Base-by-base conservation (phyloP, 192 early-diverging fungal species). In the Paraglomus occultum region DNA sequence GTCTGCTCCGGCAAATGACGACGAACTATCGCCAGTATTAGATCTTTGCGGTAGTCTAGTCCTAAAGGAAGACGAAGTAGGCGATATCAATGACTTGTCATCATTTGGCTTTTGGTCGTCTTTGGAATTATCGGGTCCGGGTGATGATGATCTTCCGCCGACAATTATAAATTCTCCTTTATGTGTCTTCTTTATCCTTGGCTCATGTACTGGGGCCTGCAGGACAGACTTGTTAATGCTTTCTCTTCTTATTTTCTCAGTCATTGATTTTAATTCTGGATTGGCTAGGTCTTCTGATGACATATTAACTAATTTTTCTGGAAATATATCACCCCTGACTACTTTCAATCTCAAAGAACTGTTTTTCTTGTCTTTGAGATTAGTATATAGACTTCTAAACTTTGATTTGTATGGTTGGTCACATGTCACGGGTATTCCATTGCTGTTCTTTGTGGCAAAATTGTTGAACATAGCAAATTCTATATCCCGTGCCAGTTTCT, bases 241-340 rank as follows among this genome's bases (percentile, higher is more conserved):
- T 60, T 81, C 73, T 72, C 83, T 73, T 45, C 88, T 77, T 20
- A 86, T 72, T 39, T 80, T 77, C 44, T 84, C 89, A 3, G 77
- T 76, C 62, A 84, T 83, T 4, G 78, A 80, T 67, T 86, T 80
- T 9, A 91, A 73, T 59, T 85, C 86, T 1, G 90, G 90, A 66
- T 91, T 93, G 0, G 95, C 95, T 87, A 99, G 90, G 52, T 98
- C 96, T 59, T 90, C 90, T 12, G 85, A 87, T 8, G 87, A 83
- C 88, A 97, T 93, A 6, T 81, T 80, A 31, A 91, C 89, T 59
- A 97, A 85, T 6, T 81, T 77, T 52, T 84, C 79, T 4, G 84
- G 80, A 2, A 81, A 61, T 15, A 96, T 67, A 8, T 85, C 80
- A 14, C 90, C 91, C 11, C 76, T 80, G 3, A 92, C 71, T 4